phyloP scores from a whole-genome alignment of 1,139 yeast genomes.

The Yamadazyma buinensis region DNA sequence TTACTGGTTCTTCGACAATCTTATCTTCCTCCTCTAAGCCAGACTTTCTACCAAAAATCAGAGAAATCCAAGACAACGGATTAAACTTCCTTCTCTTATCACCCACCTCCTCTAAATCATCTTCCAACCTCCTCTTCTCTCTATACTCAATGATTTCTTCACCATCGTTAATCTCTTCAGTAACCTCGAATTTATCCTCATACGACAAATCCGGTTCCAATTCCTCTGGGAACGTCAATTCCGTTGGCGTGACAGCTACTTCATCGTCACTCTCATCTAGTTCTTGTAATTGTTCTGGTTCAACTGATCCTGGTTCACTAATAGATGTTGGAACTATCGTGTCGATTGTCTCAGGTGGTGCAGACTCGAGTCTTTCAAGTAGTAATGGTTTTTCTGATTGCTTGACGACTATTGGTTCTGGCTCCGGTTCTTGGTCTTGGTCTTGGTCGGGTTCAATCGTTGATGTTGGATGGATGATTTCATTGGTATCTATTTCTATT shows the following conservation, averaged over 20 bases:
- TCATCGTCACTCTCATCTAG: slow-evolving; percentile 7
- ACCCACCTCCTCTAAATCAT: neutral
- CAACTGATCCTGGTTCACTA: slow-evolving; percentile 8
- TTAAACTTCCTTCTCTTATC: slow-evolving; percentile 3
- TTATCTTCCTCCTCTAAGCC: neutral
- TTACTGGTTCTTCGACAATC: neutral
- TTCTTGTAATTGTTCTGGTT: slow-evolving; percentile 8
- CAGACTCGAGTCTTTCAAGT: slow-evolving; percentile 1
- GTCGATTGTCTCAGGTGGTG: slow-evolving; percentile 2
- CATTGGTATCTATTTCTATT: slow-evolving; percentile 5
- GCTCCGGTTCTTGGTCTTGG: neutral
- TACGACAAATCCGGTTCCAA: no score
- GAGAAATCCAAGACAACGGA: slow-evolving; percentile 5
- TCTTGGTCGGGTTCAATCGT: slow-evolving; percentile 8
- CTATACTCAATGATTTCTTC: slow-evolving; percentile 6
- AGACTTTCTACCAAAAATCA: no score
- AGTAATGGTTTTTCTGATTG: neutral
- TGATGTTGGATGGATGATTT: slow-evolving; percentile 9
- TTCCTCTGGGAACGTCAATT: slow-evolving; percentile 5
- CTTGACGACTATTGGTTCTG: neutral
- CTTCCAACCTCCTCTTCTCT: neutral
- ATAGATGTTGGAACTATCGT: slow-evolving; percentile 7
- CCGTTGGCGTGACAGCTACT: slow-evolving; percentile 7
- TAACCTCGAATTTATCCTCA: slow-evolving; percentile 8
- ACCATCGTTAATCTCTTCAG: slow-evolving; percentile 10